Evolutionary conservation across 306 rosid species (phyloP), one percentile per base, ranked within the genome.

Genomic region (Oemleria cerasiformis): DNA sequence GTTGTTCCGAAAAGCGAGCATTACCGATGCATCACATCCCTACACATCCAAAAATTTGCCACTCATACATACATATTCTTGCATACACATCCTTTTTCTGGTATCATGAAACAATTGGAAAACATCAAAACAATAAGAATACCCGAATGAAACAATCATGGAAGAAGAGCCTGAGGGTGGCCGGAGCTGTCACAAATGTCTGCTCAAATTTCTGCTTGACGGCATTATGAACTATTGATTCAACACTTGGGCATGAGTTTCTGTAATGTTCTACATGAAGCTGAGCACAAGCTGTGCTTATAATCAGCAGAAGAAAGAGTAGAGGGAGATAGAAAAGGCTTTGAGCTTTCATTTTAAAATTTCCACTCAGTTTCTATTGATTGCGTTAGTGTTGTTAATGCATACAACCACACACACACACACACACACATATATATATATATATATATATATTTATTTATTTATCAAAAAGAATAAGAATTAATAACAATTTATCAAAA

Each of bases 1-100:
- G 39, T 50, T 71, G 63, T 86, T 86, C 67, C 83, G 75, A 23
- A 82, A 74, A 62, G 86, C 80, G n/a, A 93, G 81, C 64, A 93
- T 66, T 60, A 90, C 75, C 40, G 98, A 93, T 57, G 96, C 98
- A 83, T 93, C 98, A 70, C 98, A 93, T 15, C 98, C 98, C 98
- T 90, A 51, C 66, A 21, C 10, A 36, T 16, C 53, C 20, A 36
- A 21, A 36, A 2, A 63, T 15, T 14, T 16, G 10, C 45, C 72
- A 67, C 45, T 30, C 59, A 15, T 45, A 49, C 36, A 30, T 30
- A 30, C 36, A 30, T 30, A 30, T 30, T 30, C 36, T 6, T 58
- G 63, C 60, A 55, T 21, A 55, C 4, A 9, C 34, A 55, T 55
- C 53, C 53, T 48, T 14, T 30, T 19, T 53, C 9, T 34, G 41